Conservation (phyloP, 2,329 filamentous ascomycete species). For the Thelonectria blattea region DNA sequence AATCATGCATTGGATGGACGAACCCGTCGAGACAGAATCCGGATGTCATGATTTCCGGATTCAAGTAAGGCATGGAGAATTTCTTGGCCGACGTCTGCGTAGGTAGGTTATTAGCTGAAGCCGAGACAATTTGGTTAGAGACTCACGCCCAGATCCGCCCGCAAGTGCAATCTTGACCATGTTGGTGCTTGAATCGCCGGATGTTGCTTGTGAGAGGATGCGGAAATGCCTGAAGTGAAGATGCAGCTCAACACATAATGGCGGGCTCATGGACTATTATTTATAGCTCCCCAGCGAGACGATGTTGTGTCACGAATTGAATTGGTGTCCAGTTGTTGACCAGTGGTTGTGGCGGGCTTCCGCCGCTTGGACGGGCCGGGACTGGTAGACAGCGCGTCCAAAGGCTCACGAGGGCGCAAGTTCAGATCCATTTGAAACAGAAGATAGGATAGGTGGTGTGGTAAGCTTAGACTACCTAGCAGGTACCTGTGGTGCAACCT, state of each 20-base stretch:
- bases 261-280: background rate
- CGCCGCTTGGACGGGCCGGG: no score
- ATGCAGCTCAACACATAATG: background rate
- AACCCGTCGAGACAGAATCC: slow-evolving; percentile 56
- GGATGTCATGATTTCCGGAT: slow-evolving; percentile 58
- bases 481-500: no score
- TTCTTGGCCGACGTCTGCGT: slow-evolving; percentile 58
- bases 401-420: no score
- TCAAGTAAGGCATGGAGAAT: slow-evolving; percentile 57
- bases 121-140: no score
- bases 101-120: background rate
- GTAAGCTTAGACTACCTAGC: no score
- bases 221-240: background rate
- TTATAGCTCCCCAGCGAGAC: background rate
- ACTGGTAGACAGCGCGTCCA: no score
- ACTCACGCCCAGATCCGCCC: slow-evolving; percentile 32
- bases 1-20: background rate
- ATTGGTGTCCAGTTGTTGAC: no score
- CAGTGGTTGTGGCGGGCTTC: no score
- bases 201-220: background rate
- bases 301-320: background rate
- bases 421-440: no score
- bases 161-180: slow-evolving; percentile 37
- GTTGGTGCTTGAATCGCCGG: background rate
- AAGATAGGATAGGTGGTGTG: no score